These are phyloP conservation scores for Schizonepeta tenuifolia DNA, from an alignment of 257 asterid species.

Conservation along the genomic window DNA sequence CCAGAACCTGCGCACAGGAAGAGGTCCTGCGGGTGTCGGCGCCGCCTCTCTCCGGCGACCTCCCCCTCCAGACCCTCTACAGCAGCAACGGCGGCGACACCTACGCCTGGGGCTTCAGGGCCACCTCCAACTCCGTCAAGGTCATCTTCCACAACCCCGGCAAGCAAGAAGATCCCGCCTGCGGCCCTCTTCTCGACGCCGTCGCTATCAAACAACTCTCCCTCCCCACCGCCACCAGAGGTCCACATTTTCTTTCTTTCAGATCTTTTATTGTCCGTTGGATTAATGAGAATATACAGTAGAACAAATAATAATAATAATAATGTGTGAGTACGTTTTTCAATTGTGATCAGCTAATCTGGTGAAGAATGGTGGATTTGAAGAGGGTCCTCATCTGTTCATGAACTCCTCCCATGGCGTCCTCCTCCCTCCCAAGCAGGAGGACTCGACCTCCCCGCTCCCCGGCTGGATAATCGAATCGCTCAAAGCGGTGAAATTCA, in stretches of 20 bases:
- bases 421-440: slow-evolving; percentile 78
- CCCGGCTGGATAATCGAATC: slow-evolving; percentile 95
- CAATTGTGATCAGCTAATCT: slow-evolving; percentile 52
- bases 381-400: slow-evolving; percentile 76
- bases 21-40: slow-evolving; percentile 80
- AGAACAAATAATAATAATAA: too few species aligned
- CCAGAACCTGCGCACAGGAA: slow-evolving; percentile 89
- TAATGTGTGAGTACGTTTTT: background rate
- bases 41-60: slow-evolving; percentile 73
- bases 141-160: slow-evolving; percentile 77
- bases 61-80: slow-evolving; percentile 84
- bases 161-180: slow-evolving; percentile 82
- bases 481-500: slow-evolving; percentile 73
- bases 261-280: too few species aligned
- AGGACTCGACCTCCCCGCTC: slow-evolving; percentile 82
- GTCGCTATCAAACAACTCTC: slow-evolving; percentile 80
- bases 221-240: slow-evolving; percentile 56
- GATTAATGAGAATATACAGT: background rate
- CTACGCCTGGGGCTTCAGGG: slow-evolving; percentile 82
- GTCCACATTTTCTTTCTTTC: slow-evolving; percentile 29
- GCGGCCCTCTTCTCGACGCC: slow-evolving; percentile 90
- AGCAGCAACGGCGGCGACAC: slow-evolving; percentile 85
- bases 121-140: slow-evolving; percentile 52
- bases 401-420: slow-evolving; percentile 76
- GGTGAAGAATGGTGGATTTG: slow-evolving; percentile 72